phyloP scores from a whole-genome alignment of 2,329 filamentous ascomycete genomes.

The Penicillium decumbens region DNA sequence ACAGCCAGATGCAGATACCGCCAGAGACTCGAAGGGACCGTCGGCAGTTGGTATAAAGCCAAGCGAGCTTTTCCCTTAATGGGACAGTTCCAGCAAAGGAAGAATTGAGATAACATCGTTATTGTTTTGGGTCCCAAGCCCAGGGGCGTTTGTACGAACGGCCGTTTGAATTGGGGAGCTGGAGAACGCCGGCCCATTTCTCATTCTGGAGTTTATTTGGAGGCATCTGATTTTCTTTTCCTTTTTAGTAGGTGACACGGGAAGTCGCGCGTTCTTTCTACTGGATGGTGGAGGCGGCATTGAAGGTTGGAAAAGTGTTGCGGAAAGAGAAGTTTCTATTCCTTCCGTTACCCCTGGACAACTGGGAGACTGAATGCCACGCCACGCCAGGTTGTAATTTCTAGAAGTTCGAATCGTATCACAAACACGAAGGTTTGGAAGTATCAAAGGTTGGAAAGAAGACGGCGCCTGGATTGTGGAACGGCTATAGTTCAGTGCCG shows the following conservation, averaged over 20 bases:
- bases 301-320: background rate
- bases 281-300: conserved; percentile 2
- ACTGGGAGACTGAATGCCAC: conserved; percentile 4
- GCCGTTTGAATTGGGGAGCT: conserved; percentile 16
- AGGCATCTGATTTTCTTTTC: background rate
- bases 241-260: conserved; percentile 3
- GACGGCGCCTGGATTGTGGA: background rate
- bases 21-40: background rate
- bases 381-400: conserved; percentile 19
- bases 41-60: background rate
- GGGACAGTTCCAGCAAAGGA: background rate
- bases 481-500: background rate
- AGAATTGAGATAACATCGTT: background rate
- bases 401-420: conserved; percentile 14
- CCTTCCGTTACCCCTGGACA: conserved; percentile 16
- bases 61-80: background rate
- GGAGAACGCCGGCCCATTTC: conserved; percentile 15
- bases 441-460: conserved; percentile 2
- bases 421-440: conserved; percentile 5
- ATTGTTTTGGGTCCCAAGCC: background rate
- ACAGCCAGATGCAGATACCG: background rate
- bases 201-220: background rate
- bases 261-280: conserved; percentile 6
- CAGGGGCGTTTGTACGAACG: conserved; percentile 15
- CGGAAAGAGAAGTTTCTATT: conserved; percentile 13